Evolutionary conservation across 2,329 filamentous ascomycete species (phyloP).

Genomic region (Colletotrichum eleusines): DNA sequence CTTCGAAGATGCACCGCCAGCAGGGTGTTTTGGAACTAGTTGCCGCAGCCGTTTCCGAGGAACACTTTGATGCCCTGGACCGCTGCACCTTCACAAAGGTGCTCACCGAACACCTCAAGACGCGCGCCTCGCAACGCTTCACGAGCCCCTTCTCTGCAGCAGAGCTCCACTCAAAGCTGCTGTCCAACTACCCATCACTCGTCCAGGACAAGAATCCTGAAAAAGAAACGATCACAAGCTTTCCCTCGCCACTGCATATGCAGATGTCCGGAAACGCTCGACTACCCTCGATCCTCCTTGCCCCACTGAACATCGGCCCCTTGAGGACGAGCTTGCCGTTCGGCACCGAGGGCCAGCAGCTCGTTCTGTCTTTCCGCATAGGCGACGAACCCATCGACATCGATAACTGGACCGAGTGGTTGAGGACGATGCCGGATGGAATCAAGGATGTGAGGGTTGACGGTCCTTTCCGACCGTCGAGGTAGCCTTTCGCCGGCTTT

Average conservation of each 20-base stretch:
- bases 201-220: conserved; percentile 63
- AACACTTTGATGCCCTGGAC: conserved; percentile 61
- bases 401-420: conserved; percentile 69
- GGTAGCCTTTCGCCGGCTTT: conserved; percentile 36
- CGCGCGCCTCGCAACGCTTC: conserved; percentile 58
- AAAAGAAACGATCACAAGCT: conserved; percentile 60
- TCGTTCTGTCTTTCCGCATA: conserved; percentile 64
- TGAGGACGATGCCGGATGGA: conserved; percentile 69
- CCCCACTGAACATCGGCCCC: conserved; percentile 59
- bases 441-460: conserved; percentile 68
- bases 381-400: conserved; percentile 64
- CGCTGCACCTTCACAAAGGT: conserved; percentile 65
- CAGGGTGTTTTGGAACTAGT: conserved; percentile 68
- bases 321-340: conserved; percentile 54
- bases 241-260: conserved; percentile 67
- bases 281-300: conserved; percentile 68
- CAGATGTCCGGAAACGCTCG: conserved; percentile 66
- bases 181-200: conserved; percentile 64
- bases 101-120: conserved; percentile 63
- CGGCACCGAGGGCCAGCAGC: conserved; percentile 59
- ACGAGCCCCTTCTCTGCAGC: conserved; percentile 61
- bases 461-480: conserved; percentile 59
- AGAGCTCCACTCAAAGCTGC: conserved; percentile 66
- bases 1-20: conserved; percentile 63
- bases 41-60: conserved; percentile 66